Evolutionary conservation across 2,329 filamentous ascomycete species (phyloP), one percentile per base, ranked within the genome.

Genomic region (Zymoseptoria ardabiliae): DNA sequence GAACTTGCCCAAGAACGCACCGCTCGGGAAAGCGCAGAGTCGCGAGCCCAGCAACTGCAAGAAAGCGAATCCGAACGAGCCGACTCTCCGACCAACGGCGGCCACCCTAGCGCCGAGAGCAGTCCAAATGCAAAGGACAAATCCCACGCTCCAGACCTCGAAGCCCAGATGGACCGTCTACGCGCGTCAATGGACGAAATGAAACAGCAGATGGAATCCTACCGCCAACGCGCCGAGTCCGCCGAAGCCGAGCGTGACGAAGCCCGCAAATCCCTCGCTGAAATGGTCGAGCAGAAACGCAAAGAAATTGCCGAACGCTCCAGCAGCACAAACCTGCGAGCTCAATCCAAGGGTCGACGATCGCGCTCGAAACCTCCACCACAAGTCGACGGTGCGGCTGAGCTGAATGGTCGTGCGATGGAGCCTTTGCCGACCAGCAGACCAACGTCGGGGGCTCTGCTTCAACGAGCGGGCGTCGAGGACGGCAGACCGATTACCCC

Each of bases 261-360:
- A 50, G 85, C 86, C 57, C 85, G 88, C 57, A 87, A 88, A 72
- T 88, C 87, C 1, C 76, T 99, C 51, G 87, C 89, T 1, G 90
- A 96, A 71, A 94, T 97, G 90, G 86, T 97, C 11, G 81, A 90
- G 67, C 87, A 88, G 65, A 88, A 97, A 58, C 85, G 91, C 56
- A 81, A 79, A 67, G 86, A 91, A 66, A 85, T 86, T 66, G 83
- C 83, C 65, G 80, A 67, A 28, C 13, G 59, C 41, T 41, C 59
- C 6, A 30, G 22, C 22, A 56, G 23, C 28, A 50, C 63, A 19
- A 60, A 22, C 10, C 23, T 57, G 48, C 57, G 53, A 2, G 62
- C 66, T 9, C 50, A 61, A 17, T 59, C 64, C 1, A 63, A 61
- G 13, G 53, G 61, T 2, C 58, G 56, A 41, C 52, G 55, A n/a